Evolutionary conservation across 2,329 filamentous ascomycete genomes (phyloP).

Genomic region (Atkinsonella hypoxylon): DNA sequence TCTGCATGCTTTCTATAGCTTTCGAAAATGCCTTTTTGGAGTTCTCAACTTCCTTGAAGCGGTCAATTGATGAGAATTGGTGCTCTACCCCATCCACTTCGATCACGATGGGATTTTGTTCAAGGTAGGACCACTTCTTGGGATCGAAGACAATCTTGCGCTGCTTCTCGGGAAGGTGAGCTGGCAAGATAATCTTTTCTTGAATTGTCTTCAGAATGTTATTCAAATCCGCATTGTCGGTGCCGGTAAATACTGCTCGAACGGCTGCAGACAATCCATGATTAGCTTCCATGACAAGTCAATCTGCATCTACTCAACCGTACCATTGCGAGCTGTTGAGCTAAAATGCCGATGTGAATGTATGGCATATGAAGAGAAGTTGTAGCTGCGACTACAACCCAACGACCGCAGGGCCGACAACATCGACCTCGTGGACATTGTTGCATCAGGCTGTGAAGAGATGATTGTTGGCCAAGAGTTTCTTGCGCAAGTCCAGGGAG

Average conservation of each 20-base stretch:
- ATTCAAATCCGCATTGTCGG: constrained; percentile 43
- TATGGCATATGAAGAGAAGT: background rate
- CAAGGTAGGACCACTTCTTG: constrained; percentile 34
- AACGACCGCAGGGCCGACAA: constrained; percentile 16
- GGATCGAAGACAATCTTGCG: constrained; percentile 38
- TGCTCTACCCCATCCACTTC: constrained; percentile 45
- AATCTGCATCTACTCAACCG: background rate
- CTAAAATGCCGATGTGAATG: constrained; percentile 16
- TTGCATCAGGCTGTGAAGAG: background rate
- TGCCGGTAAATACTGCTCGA: constrained; percentile 34
- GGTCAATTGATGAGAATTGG: constrained; percentile 37
- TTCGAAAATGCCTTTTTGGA: constrained; percentile 25
- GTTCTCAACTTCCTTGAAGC: constrained; percentile 29
- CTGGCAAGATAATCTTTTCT: constrained; percentile 48
- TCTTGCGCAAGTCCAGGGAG: constrained; percentile 1
- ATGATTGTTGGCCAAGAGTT: constrained; percentile 8
- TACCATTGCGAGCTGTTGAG: constrained; percentile 19
- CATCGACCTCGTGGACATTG: constrained; percentile 14
- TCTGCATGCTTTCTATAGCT: constrained; percentile 34
- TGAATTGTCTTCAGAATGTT: constrained; percentile 39
- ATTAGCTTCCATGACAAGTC: constrained; percentile 5
- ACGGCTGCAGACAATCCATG: constrained; percentile 15
- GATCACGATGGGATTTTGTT: constrained; percentile 43
- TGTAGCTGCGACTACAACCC: constrained; percentile 5
- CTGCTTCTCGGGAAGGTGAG: constrained; percentile 41